A percentile compares a stretch with the other conserved stretches of the same genome.
Conservation (phyloP, 129 eudicot species). For the Chrysanthemum lavandulifolium region DNA sequence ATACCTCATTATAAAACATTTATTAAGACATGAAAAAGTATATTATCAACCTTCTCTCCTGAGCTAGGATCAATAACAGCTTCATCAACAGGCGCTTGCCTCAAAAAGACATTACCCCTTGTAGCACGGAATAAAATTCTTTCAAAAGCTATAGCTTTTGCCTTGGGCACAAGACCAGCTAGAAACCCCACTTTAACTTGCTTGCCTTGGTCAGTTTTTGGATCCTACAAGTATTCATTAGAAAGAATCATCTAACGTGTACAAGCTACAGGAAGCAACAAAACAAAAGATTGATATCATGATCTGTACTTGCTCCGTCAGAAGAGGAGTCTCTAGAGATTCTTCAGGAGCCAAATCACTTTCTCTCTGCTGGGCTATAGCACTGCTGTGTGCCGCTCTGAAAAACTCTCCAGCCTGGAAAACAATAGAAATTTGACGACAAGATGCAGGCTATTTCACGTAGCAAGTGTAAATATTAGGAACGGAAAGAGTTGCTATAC, state of each 20-base stretch:
- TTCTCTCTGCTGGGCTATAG: conserved; percentile 75
- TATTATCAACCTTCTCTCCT: conserved; percentile 68
- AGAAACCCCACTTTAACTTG: conserved; percentile 80
- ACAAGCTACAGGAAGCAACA: background rate
- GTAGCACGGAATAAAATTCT: conserved; percentile 95
- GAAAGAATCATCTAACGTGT: conserved; percentile 3
- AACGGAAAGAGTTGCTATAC: too few species aligned
- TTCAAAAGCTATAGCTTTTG: conserved; percentile 83
- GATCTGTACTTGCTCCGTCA: conserved; percentile 53
- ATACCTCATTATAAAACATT: too few species aligned
- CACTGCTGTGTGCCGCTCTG: conserved; percentile 62
- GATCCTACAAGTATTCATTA: conserved; percentile 35
- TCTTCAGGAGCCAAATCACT: conserved; percentile 61
- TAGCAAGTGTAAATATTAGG: too few species aligned
- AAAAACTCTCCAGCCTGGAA: conserved; percentile 86
- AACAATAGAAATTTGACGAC: background rate
- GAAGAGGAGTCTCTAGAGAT: conserved; percentile 74
- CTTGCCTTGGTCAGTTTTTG: conserved; percentile 61
- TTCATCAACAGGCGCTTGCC: conserved; percentile 67
- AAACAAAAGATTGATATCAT: background rate
- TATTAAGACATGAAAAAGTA: too few species aligned
- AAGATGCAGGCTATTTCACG: too few species aligned
- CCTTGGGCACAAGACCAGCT: conserved; percentile 84
- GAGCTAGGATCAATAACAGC: conserved; percentile 84
- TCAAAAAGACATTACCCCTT: conserved; percentile 87